Percentiles rank a stretch among this genome's conserved stretches.
These are phyloP conservation scores for Exophiala calicioides DNA, from an alignment of 2,329 filamentous ascomycete species.

Conservation along the genomic window DNA sequence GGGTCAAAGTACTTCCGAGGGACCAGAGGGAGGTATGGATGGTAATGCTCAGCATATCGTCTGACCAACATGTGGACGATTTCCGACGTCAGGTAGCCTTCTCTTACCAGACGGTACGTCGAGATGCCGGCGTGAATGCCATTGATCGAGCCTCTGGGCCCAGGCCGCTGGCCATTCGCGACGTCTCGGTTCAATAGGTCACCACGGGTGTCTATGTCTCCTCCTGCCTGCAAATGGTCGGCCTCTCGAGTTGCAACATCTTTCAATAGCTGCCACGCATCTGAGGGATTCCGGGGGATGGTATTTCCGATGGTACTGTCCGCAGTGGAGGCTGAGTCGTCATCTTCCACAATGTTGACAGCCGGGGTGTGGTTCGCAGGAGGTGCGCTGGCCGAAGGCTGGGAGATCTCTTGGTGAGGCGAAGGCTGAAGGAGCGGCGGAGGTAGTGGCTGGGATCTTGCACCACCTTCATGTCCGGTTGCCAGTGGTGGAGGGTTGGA, in stretches of 20 bases:
- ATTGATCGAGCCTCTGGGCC: conserved; percentile 28
- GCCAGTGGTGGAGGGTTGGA: conserved; percentile 15
- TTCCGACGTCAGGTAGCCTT: conserved; percentile 49
- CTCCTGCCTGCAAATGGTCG: conserved; percentile 22
- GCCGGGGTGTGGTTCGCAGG: not conserved
- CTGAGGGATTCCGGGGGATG: conserved; percentile 49
- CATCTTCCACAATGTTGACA: conserved; percentile 34
- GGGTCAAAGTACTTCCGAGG: conserved; percentile 61
- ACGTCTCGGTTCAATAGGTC: conserved; percentile 32
- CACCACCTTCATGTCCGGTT: conserved; percentile 4
- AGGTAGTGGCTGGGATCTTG: conserved; percentile 12
- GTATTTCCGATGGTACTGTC: conserved; percentile 42
- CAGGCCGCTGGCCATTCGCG: conserved; percentile 9
- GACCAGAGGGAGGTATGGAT: conserved; percentile 70
- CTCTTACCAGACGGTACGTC: conserved; percentile 46
- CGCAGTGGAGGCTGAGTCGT: conserved; percentile 40
- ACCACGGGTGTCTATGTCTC: conserved; percentile 30
- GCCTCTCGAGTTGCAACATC: conserved; percentile 45
- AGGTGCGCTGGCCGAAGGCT: not conserved
- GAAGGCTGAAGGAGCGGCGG: conserved; percentile 18
- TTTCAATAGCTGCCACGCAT: conserved; percentile 51
- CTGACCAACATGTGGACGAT: conserved; percentile 55
- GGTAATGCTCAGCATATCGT: conserved; percentile 66
- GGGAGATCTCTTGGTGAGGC: conserved; percentile 9
- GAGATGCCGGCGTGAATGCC: conserved; percentile 41